Conservation (phyloP, 73 alveolate species). For the Uronychia binucleata region DNA sequence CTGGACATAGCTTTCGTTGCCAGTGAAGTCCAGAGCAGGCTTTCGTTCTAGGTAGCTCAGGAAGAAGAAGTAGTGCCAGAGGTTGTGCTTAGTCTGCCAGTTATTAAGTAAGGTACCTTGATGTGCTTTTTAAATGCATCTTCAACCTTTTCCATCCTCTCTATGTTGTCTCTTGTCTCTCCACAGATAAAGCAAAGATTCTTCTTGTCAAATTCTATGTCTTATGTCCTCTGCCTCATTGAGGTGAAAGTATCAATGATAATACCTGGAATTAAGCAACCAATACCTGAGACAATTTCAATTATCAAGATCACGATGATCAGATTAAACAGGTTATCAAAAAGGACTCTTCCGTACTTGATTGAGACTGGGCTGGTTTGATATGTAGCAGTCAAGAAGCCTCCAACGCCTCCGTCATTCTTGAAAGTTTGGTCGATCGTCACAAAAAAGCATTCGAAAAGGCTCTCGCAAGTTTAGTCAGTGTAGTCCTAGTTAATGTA, state of each 20-base stretch:
- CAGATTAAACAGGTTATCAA: slow-evolving; percentile 89
- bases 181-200: slow-evolving; percentile 92
- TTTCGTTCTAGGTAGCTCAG: too few species aligned
- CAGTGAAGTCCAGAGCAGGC: too few species aligned
- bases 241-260: slow-evolving; percentile 96
- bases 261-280: too few species aligned
- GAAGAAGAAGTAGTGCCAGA: too few species aligned
- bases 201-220: slow-evolving; percentile 81
- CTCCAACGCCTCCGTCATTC: slow-evolving; percentile 85
- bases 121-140: too few species aligned
- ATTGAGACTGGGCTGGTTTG: slow-evolving; percentile 45
- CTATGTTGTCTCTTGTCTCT: slow-evolving; percentile 84
- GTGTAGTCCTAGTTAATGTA: slow-evolving; percentile 55
- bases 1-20: too few species aligned
- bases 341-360: slow-evolving; percentile 75
- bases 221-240: slow-evolving; percentile 86
- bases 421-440: slow-evolving; percentile 80
- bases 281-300: slow-evolving; percentile 95
- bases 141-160: slow-evolving; percentile 69
- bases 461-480: slow-evolving; percentile 50
- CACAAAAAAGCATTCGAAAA: slow-evolving; percentile 64
- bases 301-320: slow-evolving; percentile 85
- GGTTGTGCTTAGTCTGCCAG: too few species aligned
- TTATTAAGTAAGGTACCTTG: too few species aligned
- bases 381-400: slow-evolving; percentile 25